A percentile compares a stretch with the other conserved stretches of the same genome.
Evolutionary conservation across 495 filamentous ascomycete species (phyloP).

Genomic region (Penicillium arizonense): DNA sequence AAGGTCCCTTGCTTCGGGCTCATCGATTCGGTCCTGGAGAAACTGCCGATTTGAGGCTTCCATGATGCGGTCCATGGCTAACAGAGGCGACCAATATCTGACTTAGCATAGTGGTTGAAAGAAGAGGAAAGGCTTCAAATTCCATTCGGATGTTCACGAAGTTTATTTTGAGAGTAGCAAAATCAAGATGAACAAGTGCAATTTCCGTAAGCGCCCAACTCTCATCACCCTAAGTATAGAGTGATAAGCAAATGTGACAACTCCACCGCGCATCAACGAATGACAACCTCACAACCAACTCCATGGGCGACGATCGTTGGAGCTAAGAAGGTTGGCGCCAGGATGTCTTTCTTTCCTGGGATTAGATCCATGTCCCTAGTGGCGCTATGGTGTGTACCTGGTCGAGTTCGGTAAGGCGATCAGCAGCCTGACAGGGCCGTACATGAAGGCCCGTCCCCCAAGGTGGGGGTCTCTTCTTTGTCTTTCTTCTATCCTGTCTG

Average conservation of each 20-base stretch:
- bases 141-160: no score
- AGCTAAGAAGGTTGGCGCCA: conserved; percentile 4
- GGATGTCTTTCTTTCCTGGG: conserved; percentile 17
- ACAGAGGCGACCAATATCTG: no score
- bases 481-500: conserved; percentile 7
- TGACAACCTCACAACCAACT: conserved; percentile 6
- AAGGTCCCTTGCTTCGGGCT: no score
- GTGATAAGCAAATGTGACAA: conserved; percentile 26
- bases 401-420: conserved; percentile 15
- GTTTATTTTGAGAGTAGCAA: not conserved
- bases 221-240: conserved; percentile 1
- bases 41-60: no score
- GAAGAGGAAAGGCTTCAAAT: no score
- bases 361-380: conserved; percentile 16
- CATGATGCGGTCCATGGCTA: no score
- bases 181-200: not conserved
- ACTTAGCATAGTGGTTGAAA: no score
- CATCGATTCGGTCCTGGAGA: no score
- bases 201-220: conserved; percentile 20
- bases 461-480: conserved; percentile 14
- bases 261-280: conserved; percentile 21
- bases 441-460: conserved; percentile 5
- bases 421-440: conserved; percentile 5
- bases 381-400: conserved; percentile 12
- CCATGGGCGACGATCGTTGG: conserved; percentile 4